Evolutionary conservation across 1,139 yeast genomes (phyloP).

Genomic region (Sugiyamaella neomexicana): DNA sequence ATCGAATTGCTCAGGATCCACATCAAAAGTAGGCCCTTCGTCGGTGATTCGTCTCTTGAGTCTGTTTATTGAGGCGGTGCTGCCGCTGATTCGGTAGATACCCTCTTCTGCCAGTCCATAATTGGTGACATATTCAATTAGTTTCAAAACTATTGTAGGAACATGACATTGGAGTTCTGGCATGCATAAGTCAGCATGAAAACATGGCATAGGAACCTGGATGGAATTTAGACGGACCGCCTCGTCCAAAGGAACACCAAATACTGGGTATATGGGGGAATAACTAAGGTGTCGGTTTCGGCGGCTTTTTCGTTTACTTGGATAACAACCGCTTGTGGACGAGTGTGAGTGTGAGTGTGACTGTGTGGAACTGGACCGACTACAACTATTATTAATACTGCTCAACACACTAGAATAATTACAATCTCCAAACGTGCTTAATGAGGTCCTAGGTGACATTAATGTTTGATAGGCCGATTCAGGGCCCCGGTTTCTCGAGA

Average conservation of each 20-base stretch:
- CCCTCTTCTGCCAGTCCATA: constrained; percentile 77
- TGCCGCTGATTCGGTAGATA: constrained; percentile 76
- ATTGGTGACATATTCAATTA: constrained; percentile 28
- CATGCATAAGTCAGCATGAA: constrained; percentile 7
- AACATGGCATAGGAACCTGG: constrained; percentile 3
- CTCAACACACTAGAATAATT: no score
- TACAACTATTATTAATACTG: background rate
- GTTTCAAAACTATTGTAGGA: constrained; percentile 32
- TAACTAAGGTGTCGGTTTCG: background rate
- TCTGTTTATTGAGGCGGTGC: constrained; percentile 58
- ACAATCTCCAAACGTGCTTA: background rate
- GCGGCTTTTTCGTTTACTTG: background rate
- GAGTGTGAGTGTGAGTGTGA: background rate
- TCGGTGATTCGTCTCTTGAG: constrained; percentile 5
- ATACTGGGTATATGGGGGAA: constrained; percentile 22
- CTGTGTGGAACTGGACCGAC: background rate
- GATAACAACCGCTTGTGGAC: no score
- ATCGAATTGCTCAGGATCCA: constrained; percentile 64
- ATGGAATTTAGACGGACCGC: constrained; percentile 29
- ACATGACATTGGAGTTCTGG: constrained; percentile 26
- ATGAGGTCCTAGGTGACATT: constrained; percentile 1
- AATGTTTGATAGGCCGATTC: constrained; percentile 1
- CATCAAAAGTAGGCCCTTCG: constrained; percentile 60
- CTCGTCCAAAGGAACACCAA: constrained; percentile 33
- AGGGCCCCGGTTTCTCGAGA: constrained; percentile 10